A percentile compares a stretch with the other conserved stretches of the same genome.
These are phyloP conservation scores for Aspergillus haitiensis DNA, from an alignment of 495 filamentous ascomycete genomes.

Conservation along the genomic window DNA sequence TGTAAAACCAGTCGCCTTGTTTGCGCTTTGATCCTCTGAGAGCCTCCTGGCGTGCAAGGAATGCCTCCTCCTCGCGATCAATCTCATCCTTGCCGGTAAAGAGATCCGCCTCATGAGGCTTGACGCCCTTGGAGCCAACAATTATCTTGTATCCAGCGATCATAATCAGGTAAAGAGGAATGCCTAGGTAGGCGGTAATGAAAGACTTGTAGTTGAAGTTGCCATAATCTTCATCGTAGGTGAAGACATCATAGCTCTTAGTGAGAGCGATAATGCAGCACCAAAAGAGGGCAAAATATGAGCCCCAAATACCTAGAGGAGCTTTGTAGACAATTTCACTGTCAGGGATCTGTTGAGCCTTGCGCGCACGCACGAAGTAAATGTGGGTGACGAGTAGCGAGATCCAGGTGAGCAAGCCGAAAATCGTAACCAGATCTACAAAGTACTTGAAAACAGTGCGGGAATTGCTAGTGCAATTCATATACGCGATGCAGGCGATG, in stretches of 20 bases:
- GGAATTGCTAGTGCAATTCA: conserved; percentile 71
- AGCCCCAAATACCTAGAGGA: conserved; percentile 67
- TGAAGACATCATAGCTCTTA: conserved; percentile 78
- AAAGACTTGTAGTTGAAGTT: conserved; percentile 71
- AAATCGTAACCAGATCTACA: conserved; percentile 78
- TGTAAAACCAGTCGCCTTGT: conserved; percentile 57
- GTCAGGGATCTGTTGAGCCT: conserved; percentile 68
- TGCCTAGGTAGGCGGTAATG: conserved; percentile 79
- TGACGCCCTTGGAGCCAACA: conserved; percentile 52
- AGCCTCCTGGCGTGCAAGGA: conserved; percentile 45
- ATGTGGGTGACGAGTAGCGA: conserved; percentile 83
- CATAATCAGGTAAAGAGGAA: conserved; percentile 72
- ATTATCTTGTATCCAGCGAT: conserved; percentile 69
- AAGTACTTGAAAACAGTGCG: conserved; percentile 78
- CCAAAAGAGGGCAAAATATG: conserved; percentile 64
- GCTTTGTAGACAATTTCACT: conserved; percentile 68
- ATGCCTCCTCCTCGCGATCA: conserved; percentile 71
- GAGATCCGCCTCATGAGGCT: conserved; percentile 63
- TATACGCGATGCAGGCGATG: conserved; percentile 70
- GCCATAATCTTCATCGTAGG: conserved; percentile 48
- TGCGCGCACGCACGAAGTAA: conserved; percentile 71
- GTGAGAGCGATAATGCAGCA: conserved; percentile 71
- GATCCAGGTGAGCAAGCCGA: conserved; percentile 80
- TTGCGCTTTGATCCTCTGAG: conserved; percentile 38
- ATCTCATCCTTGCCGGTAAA: conserved; percentile 71